These are phyloP conservation scores for Taiozyma sp. DNA, from an alignment of 1,139 yeast species.

Conservation along the genomic window DNA sequence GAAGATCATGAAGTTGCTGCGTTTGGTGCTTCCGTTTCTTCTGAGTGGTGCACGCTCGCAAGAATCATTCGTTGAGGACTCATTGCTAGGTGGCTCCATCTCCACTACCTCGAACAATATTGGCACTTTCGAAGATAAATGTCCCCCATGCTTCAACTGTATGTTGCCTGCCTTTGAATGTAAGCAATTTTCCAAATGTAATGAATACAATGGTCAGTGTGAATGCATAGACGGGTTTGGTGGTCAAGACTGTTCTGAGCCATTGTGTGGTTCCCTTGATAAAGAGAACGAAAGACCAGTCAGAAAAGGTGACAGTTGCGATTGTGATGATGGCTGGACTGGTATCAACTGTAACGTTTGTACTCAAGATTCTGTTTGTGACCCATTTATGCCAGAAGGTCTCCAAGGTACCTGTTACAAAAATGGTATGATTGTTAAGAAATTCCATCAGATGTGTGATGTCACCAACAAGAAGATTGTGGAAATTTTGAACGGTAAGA, in stretches of 20 bases:
- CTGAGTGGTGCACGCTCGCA: neutral
- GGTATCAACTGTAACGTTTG: conserved; percentile 95
- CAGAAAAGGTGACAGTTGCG: conserved; percentile 49
- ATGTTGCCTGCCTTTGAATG: conserved; percentile 88
- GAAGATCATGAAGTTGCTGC: neutral
- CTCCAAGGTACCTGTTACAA: conserved; percentile 84
- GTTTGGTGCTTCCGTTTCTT: neutral
- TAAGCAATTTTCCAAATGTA: conserved; percentile 83
- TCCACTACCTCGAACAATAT: neutral
- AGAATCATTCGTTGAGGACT: neutral
- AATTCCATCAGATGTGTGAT: conserved; percentile 88
- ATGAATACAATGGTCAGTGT: conserved; percentile 84
- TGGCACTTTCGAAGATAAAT: conserved; percentile 31
- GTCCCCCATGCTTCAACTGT: conserved; percentile 93
- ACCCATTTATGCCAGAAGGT: conserved; percentile 84
- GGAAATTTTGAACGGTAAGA: conserved; percentile 70
- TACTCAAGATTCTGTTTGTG: conserved; percentile 67
- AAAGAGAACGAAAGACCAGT: conserved; percentile 62
- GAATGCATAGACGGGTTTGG: conserved; percentile 93
- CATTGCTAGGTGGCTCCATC: neutral
- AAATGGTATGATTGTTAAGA: conserved; percentile 80
- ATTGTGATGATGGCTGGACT: conserved; percentile 82
- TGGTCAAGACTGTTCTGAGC: conserved; percentile 86
- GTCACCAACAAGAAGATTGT: conserved; percentile 87
- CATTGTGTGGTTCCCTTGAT: conserved; percentile 80